These are phyloP conservation scores for Ascocoryne sarcoides DNA, from an alignment of 2,329 filamentous ascomycete genomes.

Conservation along the genomic window DNA sequence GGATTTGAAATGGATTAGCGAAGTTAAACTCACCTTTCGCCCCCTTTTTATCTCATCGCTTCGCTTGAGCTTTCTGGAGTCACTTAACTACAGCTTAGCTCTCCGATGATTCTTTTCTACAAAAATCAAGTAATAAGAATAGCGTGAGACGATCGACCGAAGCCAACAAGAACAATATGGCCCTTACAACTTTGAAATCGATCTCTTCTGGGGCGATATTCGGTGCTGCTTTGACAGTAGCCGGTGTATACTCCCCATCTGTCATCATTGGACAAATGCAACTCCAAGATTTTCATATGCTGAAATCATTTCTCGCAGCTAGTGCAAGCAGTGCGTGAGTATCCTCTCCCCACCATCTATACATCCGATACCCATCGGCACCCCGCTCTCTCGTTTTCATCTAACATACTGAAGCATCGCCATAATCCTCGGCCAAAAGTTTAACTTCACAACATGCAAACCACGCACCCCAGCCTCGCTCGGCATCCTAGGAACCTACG, in stretches of 20 bases:
- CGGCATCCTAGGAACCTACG: conserved; percentile 37
- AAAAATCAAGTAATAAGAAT: too few species aligned
- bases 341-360: neutral
- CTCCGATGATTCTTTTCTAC: too few species aligned
- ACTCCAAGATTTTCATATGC: conserved; percentile 1
- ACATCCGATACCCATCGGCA: neutral
- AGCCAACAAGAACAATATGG: neutral
- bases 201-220: neutral
- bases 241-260: conserved; percentile 1
- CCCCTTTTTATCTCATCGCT: too few species aligned
- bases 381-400: neutral
- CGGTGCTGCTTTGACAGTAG: neutral
- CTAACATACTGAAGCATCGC: conserved; percentile 30
- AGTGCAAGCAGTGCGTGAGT: conserved; percentile 1
- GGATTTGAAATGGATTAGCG: too few species aligned
- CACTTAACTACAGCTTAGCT: too few species aligned
- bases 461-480: conserved; percentile 34
- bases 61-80: too few species aligned
- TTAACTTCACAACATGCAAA: conserved; percentile 30
- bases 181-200: neutral
- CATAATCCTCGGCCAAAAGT: conserved; percentile 36
- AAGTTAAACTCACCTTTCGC: too few species aligned
- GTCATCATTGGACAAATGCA: neutral
- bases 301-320: neutral
- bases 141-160: too few species aligned